phyloP scores from a whole-genome alignment of 2,329 filamentous ascomycete genomes.

The Microsporum ferrugineum region DNA sequence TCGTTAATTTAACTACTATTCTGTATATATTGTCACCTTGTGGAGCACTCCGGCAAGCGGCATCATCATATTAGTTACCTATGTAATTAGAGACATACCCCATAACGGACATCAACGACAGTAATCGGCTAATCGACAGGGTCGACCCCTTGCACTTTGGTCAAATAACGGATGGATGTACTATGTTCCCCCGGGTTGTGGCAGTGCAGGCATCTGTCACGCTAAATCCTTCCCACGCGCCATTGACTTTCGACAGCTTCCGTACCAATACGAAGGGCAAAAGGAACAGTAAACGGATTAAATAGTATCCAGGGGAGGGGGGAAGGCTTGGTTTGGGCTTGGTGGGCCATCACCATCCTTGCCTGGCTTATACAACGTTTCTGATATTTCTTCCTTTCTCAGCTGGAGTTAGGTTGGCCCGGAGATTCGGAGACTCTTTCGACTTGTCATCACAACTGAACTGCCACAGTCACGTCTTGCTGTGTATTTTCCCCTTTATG shows the following conservation, averaged over 20 bases:
- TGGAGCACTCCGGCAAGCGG: too few species aligned
- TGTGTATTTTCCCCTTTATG: background rate
- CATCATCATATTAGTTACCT: too few species aligned
- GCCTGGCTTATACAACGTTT: background rate
- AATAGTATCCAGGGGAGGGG: background rate
- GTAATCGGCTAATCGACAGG: too few species aligned
- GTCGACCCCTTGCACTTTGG: too few species aligned
- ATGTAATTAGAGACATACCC: too few species aligned
- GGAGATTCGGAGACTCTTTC: background rate
- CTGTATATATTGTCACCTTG: too few species aligned
- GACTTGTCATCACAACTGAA: background rate
- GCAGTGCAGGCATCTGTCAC: slow-evolving; percentile 1
- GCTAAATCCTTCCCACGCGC: slow-evolving; percentile 1
- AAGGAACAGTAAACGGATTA: background rate
- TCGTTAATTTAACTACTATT: too few species aligned
- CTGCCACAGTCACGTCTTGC: background rate
- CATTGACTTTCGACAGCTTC: slow-evolving; percentile 1
- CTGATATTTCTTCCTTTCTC: background rate
- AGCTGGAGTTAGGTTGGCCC: background rate
- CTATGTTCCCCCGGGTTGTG: background rate
- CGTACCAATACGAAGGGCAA: background rate
- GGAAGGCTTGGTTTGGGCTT: too few species aligned
- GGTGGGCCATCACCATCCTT: background rate
- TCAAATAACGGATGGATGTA: background rate
- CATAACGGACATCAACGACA: too few species aligned